Percentiles rank a stretch among this genome's conserved stretches.
These are phyloP conservation scores for Parachaetomium inaequale DNA, from an alignment of 495 filamentous ascomycete genomes.

Conservation along the genomic window DNA sequence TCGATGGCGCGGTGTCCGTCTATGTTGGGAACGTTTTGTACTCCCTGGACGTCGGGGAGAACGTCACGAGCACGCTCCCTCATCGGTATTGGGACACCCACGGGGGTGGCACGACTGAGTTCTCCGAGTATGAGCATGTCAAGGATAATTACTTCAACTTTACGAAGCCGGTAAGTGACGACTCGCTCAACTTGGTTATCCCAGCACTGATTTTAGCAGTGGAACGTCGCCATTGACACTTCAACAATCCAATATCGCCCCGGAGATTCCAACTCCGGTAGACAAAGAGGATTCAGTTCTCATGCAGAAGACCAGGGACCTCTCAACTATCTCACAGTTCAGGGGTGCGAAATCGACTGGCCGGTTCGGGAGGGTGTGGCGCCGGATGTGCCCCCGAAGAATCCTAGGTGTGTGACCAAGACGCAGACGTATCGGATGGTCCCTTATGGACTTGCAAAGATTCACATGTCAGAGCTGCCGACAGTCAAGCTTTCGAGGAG, in stretches of 20 bases:
- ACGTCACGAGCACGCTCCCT: neutral
- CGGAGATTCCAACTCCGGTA: neutral
- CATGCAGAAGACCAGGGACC: neutral
- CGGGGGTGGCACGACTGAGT: neutral
- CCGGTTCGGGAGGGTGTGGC: neutral
- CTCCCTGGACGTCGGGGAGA: neutral
- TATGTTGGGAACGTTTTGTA: neutral
- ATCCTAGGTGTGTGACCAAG: neutral
- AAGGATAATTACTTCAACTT: neutral
- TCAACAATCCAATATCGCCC: neutral
- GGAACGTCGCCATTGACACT: neutral
- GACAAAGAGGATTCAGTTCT: neutral
- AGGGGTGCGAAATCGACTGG: neutral
- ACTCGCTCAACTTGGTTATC: too few relatives aligned
- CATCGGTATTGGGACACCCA: neutral
- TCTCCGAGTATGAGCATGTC: neutral
- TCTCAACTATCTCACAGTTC: neutral
- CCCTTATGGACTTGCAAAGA: neutral
- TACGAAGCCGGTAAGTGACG: neutral
- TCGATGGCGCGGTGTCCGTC: neutral
- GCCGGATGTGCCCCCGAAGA: neutral
- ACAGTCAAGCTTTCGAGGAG: neutral
- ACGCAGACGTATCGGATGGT: neutral
- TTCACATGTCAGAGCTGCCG: neutral
- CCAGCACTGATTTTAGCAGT: neutral